These are phyloP conservation scores for Prunus mira DNA, from an alignment of 306 rosid genomes.

Conservation along the genomic window DNA sequence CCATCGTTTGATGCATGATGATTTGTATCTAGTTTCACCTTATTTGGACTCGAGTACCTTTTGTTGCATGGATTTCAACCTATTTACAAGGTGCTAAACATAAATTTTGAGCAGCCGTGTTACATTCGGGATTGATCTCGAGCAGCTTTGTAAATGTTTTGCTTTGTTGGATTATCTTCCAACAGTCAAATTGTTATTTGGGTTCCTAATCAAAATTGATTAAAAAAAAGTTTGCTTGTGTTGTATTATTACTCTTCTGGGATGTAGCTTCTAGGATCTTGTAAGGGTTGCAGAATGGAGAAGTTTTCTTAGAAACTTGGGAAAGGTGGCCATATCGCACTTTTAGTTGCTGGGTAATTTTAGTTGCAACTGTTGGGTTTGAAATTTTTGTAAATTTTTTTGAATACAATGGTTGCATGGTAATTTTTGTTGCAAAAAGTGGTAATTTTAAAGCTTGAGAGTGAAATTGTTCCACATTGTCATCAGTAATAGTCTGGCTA, in stretches of 20 bases:
- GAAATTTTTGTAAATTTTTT: no score
- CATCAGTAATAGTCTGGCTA: background rate
- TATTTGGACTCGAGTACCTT: background rate
- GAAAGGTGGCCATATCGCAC: background rate
- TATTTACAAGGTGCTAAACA: background rate
- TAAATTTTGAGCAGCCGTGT: conserved; percentile 5
- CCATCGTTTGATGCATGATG: background rate
- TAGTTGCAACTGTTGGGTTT: background rate
- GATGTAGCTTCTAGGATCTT: background rate
- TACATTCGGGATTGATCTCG: background rate
- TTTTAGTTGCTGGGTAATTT: no score
- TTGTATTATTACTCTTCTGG: background rate
- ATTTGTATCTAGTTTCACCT: background rate
- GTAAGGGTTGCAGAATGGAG: background rate
- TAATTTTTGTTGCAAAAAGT: background rate
- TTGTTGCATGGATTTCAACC: conserved; percentile 1
- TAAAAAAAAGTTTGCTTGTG: background rate
- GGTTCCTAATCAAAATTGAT: background rate
- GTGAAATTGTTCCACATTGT: background rate
- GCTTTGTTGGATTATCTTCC: background rate
- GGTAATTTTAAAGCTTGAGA: background rate
- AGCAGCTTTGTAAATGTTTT: conserved; percentile 6
- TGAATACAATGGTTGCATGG: background rate
- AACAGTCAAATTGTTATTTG: background rate
- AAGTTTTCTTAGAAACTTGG: background rate